Base-by-base conservation (phyloP, 345 rosid genomes). In the Aquilaria sinensis region DNA sequence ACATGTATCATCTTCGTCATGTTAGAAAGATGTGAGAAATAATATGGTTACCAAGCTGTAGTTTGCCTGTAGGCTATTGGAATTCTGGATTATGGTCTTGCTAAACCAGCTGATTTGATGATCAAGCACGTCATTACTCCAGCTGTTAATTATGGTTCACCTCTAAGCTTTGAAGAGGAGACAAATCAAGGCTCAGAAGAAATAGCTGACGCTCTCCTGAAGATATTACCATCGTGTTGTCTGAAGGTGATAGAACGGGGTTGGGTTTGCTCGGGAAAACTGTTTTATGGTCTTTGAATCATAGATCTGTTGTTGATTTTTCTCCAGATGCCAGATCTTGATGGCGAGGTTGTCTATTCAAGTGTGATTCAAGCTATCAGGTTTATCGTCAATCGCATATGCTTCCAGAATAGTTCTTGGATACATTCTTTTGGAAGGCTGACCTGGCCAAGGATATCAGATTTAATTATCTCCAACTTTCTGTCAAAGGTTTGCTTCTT, bases 391-490 rank as follows among this genome's bases (percentile, higher is more conserved):
- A 78, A 75, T 72, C 74, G 53, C 56, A 60, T 94, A 70, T 94
- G 96, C 85, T 83, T 88, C 70, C 79, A 85, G 70, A 90, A 86
- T 73, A 82, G 68, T 69, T 68, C 85, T 37, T 90, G 96, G 96
- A 77, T 77, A 64, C 78, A 70, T 65, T 87, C 89, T 62, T 90
- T 88, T 74, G 99, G 97, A 75, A 88, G 85, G 72, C 78, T 94
- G 83, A 81, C 93, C 47, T 94, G 97, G 97, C 88, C 95, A 41
- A 83, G 99, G 76, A 81, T 88, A 66, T 83, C 96, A 16, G 97
- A 90, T 70, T 74, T 90, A 60, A 80, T 94, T 58, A 90, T 94
- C 61, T 78, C 89, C 52, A 86, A 76, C 68, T 87, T 90, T 60
- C 96, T 94, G 51, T 88, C 99, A n/a, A 87, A 88, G 99, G 99